These are phyloP conservation scores for Penicillium occitanis DNA, from an alignment of 2,329 filamentous ascomycete genomes.

Conservation along the genomic window DNA sequence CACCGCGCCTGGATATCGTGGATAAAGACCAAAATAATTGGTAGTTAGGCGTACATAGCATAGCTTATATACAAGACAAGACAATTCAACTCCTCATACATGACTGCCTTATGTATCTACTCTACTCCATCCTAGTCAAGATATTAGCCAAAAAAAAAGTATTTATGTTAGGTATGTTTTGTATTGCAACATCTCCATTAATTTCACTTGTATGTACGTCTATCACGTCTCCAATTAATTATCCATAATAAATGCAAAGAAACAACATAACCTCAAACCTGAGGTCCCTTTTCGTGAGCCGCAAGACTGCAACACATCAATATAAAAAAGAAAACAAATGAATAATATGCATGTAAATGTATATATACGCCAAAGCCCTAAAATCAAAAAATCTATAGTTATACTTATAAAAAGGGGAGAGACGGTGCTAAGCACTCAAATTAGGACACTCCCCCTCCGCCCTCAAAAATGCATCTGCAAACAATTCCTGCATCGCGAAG, in stretches of 20 bases:
- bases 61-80: not conserved
- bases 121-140: not conserved
- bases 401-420: not conserved
- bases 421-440: slow-evolving; percentile 7
- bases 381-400: not conserved
- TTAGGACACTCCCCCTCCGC: slow-evolving; percentile 53
- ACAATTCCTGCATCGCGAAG: slow-evolving; percentile 92
- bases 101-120: not conserved
- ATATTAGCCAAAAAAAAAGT: no score
- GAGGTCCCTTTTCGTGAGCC: not conserved
- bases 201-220: not conserved
- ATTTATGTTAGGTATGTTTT: not conserved
- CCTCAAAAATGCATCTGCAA: slow-evolving; percentile 71
- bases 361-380: not conserved
- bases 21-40: not conserved
- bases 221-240: not conserved
- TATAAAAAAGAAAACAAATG: not conserved
- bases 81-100: not conserved
- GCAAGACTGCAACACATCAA: not conserved
- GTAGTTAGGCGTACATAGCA: not conserved
- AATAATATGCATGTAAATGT: not conserved
- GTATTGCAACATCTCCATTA: not conserved
- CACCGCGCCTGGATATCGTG: slow-evolving; percentile 4
- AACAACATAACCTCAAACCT: not conserved
- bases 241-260: not conserved